Evolutionary conservation across 192 early-diverging fungal species (phyloP), one percentile per base, ranked within the genome.

Genomic region (Backusella morwellensis): DNA sequence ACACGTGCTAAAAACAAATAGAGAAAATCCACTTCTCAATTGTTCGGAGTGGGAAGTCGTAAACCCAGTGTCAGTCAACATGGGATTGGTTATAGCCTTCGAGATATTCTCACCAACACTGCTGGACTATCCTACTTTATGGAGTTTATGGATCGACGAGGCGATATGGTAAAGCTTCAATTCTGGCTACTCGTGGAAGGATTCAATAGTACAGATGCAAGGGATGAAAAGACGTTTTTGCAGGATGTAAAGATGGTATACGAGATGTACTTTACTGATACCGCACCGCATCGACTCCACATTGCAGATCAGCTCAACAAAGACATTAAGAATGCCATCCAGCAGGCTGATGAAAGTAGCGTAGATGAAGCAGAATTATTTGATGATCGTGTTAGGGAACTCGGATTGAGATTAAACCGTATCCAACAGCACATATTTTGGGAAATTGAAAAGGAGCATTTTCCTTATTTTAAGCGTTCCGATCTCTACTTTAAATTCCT

Each of bases 101-200:
- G 81, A 38, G 88, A 89, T 41, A 89, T 94, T 21, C 82, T 96
- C 19, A 86, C 88, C 6, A 91, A 94, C 68, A 86, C 90, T 0
- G 73, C 88, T 0, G 86, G 92, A 3, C 75, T 94, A 6, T 91
- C 92, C 0, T 92, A 90, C 54, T 94, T 96, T 82, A 91, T 90
- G 75, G 95, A 94, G 79, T 94, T 91, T 80, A 90, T 93, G 90
- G 93, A 96, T 77, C 85, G 88, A 23, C 86, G 85, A 14, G 91
- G 90, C 3, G 82, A 85, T 72, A 85, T 90, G 80, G 75, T 87
- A 6, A 82, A 90, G 35, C 86, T 94, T 3, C 91, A 93, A 70
- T 94, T 93, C 73, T 94, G 93, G 92, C 75, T 94, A 34, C 85
- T 90, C 68, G 86, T 94, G 17, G 91, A 94, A 76, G 89, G 90